Evolutionary conservation across 176 grass and related monocot genomes (phyloP).

Genomic region (Eragrostis curvula): DNA sequence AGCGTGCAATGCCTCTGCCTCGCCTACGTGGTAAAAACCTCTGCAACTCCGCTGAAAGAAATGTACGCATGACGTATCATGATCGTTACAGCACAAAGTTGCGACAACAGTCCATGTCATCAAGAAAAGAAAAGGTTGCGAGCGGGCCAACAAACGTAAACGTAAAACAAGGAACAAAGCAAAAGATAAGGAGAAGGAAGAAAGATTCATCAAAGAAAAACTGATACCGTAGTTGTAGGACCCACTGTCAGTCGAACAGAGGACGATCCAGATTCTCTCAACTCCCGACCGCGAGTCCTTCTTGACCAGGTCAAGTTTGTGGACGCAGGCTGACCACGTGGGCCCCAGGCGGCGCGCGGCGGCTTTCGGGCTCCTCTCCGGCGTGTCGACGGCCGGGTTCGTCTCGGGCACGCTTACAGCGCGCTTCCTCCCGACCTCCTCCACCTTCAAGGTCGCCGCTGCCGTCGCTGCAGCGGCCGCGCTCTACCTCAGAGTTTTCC

Average conservation of each 20-base stretch:
- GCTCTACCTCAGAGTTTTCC: constrained; percentile 66
- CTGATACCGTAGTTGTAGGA: no score
- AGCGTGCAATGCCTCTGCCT: constrained; percentile 81
- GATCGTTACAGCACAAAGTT: background rate
- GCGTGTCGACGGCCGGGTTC: constrained; percentile 74
- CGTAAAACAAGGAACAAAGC: background rate
- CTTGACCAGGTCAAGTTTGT: constrained; percentile 17
- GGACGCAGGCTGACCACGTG: constrained; percentile 75
- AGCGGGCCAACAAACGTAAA: background rate
- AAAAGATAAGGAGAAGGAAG: background rate
- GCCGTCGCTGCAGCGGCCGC: constrained; percentile 49
- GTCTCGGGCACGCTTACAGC: constrained; percentile 74
- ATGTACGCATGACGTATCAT: background rate
- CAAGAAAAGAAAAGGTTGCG: no score
- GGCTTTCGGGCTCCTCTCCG: constrained; percentile 74
- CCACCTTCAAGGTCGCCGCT: constrained; percentile 77
- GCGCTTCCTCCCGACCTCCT: constrained; percentile 81
- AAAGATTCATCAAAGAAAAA: background rate
- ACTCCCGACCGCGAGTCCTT: background rate
- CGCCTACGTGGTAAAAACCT: constrained; percentile 79
- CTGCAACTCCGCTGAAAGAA: background rate
- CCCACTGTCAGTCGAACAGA: background rate
- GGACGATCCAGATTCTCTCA: background rate
- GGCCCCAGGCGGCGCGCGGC: constrained; percentile 54
- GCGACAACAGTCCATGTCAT: background rate